Conservation (phyloP, 140 eudicot genomes). For the Cichorium intybus region DNA sequence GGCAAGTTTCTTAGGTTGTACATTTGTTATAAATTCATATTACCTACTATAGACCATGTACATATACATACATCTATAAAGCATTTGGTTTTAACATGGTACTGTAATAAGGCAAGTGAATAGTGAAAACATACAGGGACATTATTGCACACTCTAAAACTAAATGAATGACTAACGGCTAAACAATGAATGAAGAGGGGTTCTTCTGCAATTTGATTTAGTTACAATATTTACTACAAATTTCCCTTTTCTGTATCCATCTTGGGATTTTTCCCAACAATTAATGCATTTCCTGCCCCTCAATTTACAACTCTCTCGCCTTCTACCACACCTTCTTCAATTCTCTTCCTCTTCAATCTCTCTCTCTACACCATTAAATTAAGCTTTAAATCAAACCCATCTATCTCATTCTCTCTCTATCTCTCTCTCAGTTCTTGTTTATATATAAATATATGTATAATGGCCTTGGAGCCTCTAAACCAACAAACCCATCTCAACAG, state of each 20-base stretch:
- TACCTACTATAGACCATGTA: constrained; percentile 32
- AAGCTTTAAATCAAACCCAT: constrained; percentile 65
- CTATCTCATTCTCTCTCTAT: constrained; percentile 31
- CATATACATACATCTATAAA: constrained; percentile 18
- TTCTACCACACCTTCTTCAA: constrained; percentile 57
- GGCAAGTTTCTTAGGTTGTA: constrained; percentile 36
- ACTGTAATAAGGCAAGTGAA: constrained; percentile 14
- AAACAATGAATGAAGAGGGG: constrained; percentile 55
- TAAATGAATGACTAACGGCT: constrained; percentile 30
- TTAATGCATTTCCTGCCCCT: constrained; percentile 64
- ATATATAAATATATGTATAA: constrained; percentile 41
- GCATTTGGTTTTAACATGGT: constrained; percentile 31
- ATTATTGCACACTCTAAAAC: constrained; percentile 26
- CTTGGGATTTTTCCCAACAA: constrained; percentile 52
- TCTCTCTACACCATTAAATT: constrained; percentile 59
- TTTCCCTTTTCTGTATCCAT: constrained; percentile 55
- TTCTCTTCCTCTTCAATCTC: constrained; percentile 37
- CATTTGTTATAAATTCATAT: constrained; percentile 31
- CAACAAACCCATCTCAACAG: constrained; percentile 32
- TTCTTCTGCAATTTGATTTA: constrained; percentile 42
- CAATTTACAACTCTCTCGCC: constrained; percentile 52
- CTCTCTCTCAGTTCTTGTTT: constrained; percentile 37
- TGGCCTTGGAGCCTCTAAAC: constrained; percentile 47
- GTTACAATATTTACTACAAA: constrained; percentile 61
- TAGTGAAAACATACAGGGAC: constrained; percentile 22